Percentiles rank a stretch among this genome's conserved stretches.
Conservation (phyloP, 129 eudicot genomes). For the Scalesia atractyloides region DNA sequence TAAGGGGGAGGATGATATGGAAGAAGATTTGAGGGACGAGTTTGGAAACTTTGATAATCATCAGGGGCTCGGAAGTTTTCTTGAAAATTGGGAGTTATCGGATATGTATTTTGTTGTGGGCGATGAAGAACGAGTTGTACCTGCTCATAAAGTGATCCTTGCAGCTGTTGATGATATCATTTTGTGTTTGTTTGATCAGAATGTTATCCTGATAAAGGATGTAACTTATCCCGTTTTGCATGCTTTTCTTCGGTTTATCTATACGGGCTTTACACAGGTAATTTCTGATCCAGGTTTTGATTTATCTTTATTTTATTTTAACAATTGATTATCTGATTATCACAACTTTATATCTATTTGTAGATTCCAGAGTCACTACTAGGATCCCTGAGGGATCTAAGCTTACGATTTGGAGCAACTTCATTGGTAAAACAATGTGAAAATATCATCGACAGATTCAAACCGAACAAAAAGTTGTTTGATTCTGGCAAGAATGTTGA, state of each 20-base stretch:
- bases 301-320: not conserved
- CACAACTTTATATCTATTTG: slow-evolving; percentile 11
- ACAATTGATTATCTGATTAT: not conserved
- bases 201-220: slow-evolving; percentile 61
- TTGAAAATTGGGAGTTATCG: slow-evolving; percentile 90
- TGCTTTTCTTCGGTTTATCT: slow-evolving; percentile 79
- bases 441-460: slow-evolving; percentile 66
- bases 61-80: slow-evolving; percentile 72
- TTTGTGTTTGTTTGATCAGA: slow-evolving; percentile 47
- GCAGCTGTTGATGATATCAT: slow-evolving; percentile 72
- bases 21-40: slow-evolving; percentile 62
- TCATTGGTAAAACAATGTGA: slow-evolving; percentile 84
- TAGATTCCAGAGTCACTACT: slow-evolving; percentile 75
- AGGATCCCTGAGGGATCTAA: slow-evolving; percentile 56
- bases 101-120: slow-evolving; percentile 81
- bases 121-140: slow-evolving; percentile 68
- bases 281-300: slow-evolving; percentile 7
- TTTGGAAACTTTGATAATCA: slow-evolving; percentile 52
- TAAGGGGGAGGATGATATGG: slow-evolving; percentile 57
- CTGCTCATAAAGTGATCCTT: slow-evolving; percentile 82
- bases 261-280: slow-evolving; percentile 82
- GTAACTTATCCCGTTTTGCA: slow-evolving; percentile 56
- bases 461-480: slow-evolving; percentile 71
- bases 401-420: slow-evolving; percentile 68
- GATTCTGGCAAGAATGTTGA: slow-evolving; percentile 78